A percentile compares a stretch with the other conserved stretches of the same genome.
Evolutionary conservation across 306 rosid genomes (phyloP).

Genomic region (Trifolium fragiferum): DNA sequence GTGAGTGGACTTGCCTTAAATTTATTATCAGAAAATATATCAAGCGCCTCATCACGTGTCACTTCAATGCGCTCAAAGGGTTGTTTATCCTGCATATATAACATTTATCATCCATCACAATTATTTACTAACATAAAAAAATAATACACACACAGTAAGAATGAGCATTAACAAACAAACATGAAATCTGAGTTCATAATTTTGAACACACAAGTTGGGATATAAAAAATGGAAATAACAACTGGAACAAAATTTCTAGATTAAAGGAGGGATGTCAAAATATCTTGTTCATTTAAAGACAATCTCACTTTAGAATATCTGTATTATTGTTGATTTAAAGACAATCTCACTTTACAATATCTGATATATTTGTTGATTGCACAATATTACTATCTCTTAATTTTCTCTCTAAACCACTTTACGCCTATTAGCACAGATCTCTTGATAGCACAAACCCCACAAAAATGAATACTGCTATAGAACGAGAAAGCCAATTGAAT

Average conservation of each 20-base stretch:
- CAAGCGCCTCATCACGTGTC: conserved; percentile 81
- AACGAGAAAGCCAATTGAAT: too few relatives aligned
- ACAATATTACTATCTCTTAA: too few relatives aligned
- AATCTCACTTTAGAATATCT: background rate
- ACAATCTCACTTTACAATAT: too few relatives aligned
- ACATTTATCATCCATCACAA: conserved; percentile 17
- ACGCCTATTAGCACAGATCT: too few relatives aligned
- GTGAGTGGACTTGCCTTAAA: conserved; percentile 72
- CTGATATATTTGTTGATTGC: too few relatives aligned
- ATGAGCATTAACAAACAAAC: background rate
- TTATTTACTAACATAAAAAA: conserved; percentile 32
- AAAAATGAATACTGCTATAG: too few relatives aligned
- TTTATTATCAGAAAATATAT: conserved; percentile 79
- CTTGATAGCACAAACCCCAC: too few relatives aligned
- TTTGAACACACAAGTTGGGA: background rate
- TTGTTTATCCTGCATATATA: conserved; percentile 70
- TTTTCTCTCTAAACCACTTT: too few relatives aligned
- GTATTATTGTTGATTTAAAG: too few relatives aligned
- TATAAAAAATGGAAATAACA: conserved; percentile 16
- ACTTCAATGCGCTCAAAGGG: conserved; percentile 98
- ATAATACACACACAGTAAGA: background rate
- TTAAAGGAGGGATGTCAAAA: background rate
- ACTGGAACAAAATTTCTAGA: conserved; percentile 7
- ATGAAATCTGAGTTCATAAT: conserved; percentile 19
- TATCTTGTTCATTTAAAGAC: background rate